These are phyloP conservation scores for Arabidopsis suecica DNA, from an alignment of 345 rosid species.

Conservation along the genomic window DNA sequence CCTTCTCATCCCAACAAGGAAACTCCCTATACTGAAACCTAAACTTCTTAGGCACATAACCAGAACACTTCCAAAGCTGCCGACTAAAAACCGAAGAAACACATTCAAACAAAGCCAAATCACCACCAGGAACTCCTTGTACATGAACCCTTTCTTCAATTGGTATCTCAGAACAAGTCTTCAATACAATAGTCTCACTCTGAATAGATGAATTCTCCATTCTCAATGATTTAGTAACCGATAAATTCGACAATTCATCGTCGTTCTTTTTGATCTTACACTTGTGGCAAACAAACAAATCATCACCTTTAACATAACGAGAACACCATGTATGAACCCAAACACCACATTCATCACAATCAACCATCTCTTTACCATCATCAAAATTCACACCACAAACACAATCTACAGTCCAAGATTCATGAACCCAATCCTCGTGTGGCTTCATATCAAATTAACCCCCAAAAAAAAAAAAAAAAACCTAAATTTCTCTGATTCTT, in stretches of 20 bases:
- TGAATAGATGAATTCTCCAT: constrained; percentile 50
- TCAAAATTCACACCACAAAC: constrained; percentile 90
- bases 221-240: constrained; percentile 67
- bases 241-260: constrained; percentile 71
- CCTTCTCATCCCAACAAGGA: constrained; percentile 77
- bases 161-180: constrained; percentile 72
- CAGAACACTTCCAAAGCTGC: constrained; percentile 81
- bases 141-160: constrained; percentile 91
- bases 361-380: constrained; percentile 98
- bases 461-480: not conserved
- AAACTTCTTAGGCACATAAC: constrained; percentile 91
- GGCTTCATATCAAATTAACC: constrained; percentile 50
- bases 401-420: constrained; percentile 97
- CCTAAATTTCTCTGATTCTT: constrained; percentile 2
- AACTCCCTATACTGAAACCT: constrained; percentile 62
- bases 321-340: constrained; percentile 99
- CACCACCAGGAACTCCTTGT: constrained; percentile 93
- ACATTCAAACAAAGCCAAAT: constrained; percentile 65
- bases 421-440: constrained; percentile 95
- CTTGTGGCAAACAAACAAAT: constrained; percentile 79
- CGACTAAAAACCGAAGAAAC: constrained; percentile 68
- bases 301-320: constrained; percentile 80
- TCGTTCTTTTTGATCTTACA: constrained; percentile 65
- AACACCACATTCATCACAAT: constrained; percentile 96
- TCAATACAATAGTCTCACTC: constrained; percentile 35